A percentile compares a stretch with the other conserved stretches of the same genome.
Conservation (phyloP, 2,329 filamentous ascomycete species). For the Penicillium sp. region DNA sequence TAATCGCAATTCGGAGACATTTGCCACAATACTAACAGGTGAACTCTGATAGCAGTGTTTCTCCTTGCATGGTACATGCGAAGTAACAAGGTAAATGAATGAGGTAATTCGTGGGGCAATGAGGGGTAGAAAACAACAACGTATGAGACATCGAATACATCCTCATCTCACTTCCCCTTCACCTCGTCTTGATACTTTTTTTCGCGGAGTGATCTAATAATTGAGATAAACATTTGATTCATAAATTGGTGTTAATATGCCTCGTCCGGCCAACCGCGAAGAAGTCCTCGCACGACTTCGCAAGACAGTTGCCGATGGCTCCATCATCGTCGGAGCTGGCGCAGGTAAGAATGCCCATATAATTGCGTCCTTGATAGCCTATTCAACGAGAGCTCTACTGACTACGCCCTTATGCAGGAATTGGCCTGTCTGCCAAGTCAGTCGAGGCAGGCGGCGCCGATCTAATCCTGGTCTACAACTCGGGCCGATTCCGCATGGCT, state of each 20-base stretch:
- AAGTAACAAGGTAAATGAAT: background rate
- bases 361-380: background rate
- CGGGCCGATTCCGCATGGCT: constrained; percentile 71
- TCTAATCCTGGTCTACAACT: constrained; percentile 72
- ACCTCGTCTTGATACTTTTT: background rate
- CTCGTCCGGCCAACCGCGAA: constrained; percentile 50
- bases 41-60: too few relatives aligned
- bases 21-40: too few relatives aligned
- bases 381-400: background rate
- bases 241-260: background rate
- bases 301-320: constrained; percentile 55
- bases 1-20: too few relatives aligned
- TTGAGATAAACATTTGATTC: background rate
- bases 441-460: constrained; percentile 69
- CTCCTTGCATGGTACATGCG: too few relatives aligned
- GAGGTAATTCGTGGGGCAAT: constrained; percentile 18
- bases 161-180: background rate
- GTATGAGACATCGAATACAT: too few relatives aligned
- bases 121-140: background rate
- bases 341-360: constrained; percentile 47
- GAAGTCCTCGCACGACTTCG: constrained; percentile 59
- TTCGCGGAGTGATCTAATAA: background rate
- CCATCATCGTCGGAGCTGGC: constrained; percentile 67
- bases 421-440: constrained; percentile 70
- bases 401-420: constrained; percentile 48